Evolutionary conservation across 257 asterid genomes (phyloP), one percentile per base, ranked within the genome.

Genomic region (Salvia miltiorrhiza): DNA sequence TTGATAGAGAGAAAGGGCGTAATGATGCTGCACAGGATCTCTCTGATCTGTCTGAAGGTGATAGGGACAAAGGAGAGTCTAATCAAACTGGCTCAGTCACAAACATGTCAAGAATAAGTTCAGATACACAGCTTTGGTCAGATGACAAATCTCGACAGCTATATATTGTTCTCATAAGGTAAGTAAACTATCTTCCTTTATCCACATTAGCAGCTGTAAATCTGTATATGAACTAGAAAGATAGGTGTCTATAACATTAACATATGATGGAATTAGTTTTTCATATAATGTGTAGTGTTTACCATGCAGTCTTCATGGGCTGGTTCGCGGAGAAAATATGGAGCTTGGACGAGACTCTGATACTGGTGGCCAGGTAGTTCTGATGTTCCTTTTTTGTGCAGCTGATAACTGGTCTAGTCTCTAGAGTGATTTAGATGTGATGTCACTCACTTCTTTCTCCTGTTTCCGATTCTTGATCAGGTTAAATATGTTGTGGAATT

Each of bases 321-420:
- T 86, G 89, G 83, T 86, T 69, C 86, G 93, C 10, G 93, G 93
- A 68, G 89, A 86, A 78, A 79, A 86, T 83, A 81, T 88, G 96
- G 90, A 88, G 77, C 93, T 84, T 39, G 90, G 93, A 69, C 81
- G 90, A 43, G 93, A 88, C 76, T 83, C 90, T 45, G 96, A 86
- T 77, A 84, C 96, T 4, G 93, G 93, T 72, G 93, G 96, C 47
- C 90, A 86, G 89, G 86, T 84, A 80, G 9, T 49, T 57, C 50
- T 54, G 19, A 47, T 48, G 28, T 41, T 62, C 49, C 11, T 60
- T 35, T 16, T 60, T 3, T 17, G 14, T 28, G 41, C 24, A 20
- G 48, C 21, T 40, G 50, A 39, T 60, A 20, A 20, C 20, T 26
- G 43, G 48, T 37, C 2, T 37, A 4, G 5, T n/a, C 33, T 30